A percentile compares a stretch with the other conserved stretches of the same genome.
phyloP scores from a whole-genome alignment of 179 eudicot genomes.

The Corrigiola litoralis region DNA sequence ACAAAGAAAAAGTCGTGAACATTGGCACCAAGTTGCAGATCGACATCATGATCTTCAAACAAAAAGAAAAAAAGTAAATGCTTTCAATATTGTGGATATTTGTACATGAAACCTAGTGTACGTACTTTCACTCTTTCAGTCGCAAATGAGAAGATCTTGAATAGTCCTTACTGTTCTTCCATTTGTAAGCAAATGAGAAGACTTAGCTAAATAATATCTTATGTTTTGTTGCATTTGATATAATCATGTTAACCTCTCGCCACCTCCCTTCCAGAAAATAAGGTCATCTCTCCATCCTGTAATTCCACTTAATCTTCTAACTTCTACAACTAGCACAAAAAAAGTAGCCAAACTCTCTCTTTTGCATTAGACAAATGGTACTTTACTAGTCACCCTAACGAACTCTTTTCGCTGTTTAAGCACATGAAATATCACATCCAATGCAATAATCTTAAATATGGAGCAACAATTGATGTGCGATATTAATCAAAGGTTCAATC shows the following conservation, averaged over 20 bases:
- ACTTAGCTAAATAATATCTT: not conserved
- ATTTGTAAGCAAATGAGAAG: not conserved
- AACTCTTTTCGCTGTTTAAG: not conserved
- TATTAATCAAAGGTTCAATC: not conserved
- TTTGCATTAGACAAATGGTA: not conserved
- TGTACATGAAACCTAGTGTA: not conserved
- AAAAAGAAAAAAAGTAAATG: not conserved
- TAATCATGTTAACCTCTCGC: not conserved
- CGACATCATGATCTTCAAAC: not conserved
- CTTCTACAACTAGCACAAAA: not conserved
- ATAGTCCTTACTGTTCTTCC: not conserved
- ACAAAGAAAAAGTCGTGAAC: not conserved
- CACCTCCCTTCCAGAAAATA: not conserved
- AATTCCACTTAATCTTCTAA: conserved; percentile 9
- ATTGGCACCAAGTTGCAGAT: conserved; percentile 1
- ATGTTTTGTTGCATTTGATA: not conserved
- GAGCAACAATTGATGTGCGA: not conserved
- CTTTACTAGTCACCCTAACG: not conserved
- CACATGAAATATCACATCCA: conserved; percentile 4
- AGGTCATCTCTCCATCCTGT: not conserved
- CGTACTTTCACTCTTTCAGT: not conserved
- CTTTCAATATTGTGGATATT: too few relatives aligned
- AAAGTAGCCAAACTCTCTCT: not conserved
- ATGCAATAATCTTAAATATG: not conserved
- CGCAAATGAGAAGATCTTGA: not conserved